Evolutionary conservation across 768 basidiomycete genomes (phyloP), one percentile per base, ranked within the genome.

Genomic region (Rhodotorula paludigena): DNA sequence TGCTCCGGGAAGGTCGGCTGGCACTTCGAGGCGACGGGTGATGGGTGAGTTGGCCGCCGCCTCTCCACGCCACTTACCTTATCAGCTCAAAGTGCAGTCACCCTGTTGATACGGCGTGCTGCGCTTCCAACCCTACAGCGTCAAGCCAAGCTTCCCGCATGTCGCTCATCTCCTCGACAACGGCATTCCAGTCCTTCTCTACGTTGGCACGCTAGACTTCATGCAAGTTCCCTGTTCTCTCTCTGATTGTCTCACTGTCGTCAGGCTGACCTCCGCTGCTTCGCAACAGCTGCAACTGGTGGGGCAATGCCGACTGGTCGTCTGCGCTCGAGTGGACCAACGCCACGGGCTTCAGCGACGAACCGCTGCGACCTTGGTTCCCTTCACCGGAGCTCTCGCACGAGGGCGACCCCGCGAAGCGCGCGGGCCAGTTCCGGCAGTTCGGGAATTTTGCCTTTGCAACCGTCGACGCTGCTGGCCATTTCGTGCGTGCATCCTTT

Each of bases 401-500:
- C 25, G 33, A 14, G n/a, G 63, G 25, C 28, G 45, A 35, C 9
- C 45, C 57, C 33, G 42, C 38, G 36, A 28, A 71, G 36, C 35
- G 36, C 9, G 74, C 75, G 9, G 75, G 75, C 36, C 35, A 51
- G 33, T 76, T 51, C 47, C 55, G 73, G 32, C 55, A 59, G 28
- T 42, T 49, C 38, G 72, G 68, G 6, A 68, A 65, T 33, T 41
- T 76, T 20, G 74, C 75, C 14, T 74, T 76, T n/a, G 74, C 75
- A 1, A 66, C 63, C 5, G 71, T 75, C 21, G 73, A 70, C n/a
- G 66, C 60, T 3, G 58, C 65, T 23, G 69, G 68, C 0, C 70
- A 74, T 32, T 75, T 75, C 42, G 66, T 75, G 49, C 18, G 39
- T 49, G 20, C 39, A 14, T 48, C 15, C 52, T 20, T 44, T 25